Base-by-base conservation (phyloP, 805 yeast genomes). In the Zygotorulaspora chibaensis region DNA sequence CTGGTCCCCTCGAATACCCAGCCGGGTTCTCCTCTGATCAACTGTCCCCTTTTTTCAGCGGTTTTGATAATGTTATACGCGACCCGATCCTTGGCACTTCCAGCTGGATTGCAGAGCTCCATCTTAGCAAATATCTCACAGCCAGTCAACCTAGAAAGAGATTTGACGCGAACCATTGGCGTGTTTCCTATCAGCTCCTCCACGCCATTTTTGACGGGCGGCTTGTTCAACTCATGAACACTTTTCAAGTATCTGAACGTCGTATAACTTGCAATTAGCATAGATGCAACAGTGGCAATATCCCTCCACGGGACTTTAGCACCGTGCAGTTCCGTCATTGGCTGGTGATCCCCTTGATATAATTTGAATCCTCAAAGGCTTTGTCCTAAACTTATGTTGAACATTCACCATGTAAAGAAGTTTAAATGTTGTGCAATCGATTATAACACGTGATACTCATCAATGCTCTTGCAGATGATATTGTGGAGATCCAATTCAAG, bases 61-160 rank as follows among this genome's bases (percentile, higher is more conserved):
- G 79, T 78, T 45, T 78, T 70, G 13, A 91, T 84, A 37, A 91
- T 84, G 3, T 93, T 87, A 16, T 86, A 68, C 0, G 98, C 98
- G 15, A 93, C 96, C 36, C 99, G 71, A 62, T 91, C 99, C 56
- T 91, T 91, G 3, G 98, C 96, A 41, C 95, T 84, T 0, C 98
- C 98, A 1, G 91, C 99, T 0, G 98, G 97, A 58, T 91, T 93
- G 51, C 74, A 65, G 44, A 87, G 69, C 63, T 91, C 99, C 50
- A 90, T 62, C 59, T 91, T 91, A 30, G 96, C 98, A 62, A 80
- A 87, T 3, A 91, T 79, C 35, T 84, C 82, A 59, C 91, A 83
- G 0, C 95, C 95, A 0, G 96, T 87, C 10, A 74, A 65, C 11
- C 71, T 65, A 1, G 93, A 81, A 10, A 91, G 71, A 0, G 95